Evolutionary conservation across 176 grass and related monocot genomes (phyloP), one percentile per base, ranked within the genome.

Genomic region (Zoysia japonica): DNA sequence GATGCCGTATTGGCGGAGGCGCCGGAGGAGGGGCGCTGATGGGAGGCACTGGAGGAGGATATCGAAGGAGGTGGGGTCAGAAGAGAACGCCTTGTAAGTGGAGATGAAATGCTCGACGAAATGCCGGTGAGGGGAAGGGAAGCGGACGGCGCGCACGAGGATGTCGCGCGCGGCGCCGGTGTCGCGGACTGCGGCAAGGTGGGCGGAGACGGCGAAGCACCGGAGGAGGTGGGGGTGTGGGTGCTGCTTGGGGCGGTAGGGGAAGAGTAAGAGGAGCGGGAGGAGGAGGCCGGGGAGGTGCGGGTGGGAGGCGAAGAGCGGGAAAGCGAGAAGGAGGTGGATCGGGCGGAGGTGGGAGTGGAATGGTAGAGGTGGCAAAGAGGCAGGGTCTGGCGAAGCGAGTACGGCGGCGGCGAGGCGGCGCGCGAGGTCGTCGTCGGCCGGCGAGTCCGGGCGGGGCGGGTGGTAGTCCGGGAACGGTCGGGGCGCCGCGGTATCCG

Each of bases 21-120:
- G 91, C 71, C 65, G 82, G 78, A 92, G 87, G 37, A 97, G 81
- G 41, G 85, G 36, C 6, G 61, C 78, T 12, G 85, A 87, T 65
- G 91, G 85, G 53, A 92, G 68, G 42, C 89, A 90, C 44, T 69
- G 51, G 51, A 97, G 87, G 69, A 97, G 91, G 47, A 94, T 74
- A 67, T 94, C 91, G 86, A 94, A 94, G 40, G 93, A 87, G 57
- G 70, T 78, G 39, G 94, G 94, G 53, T 88, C 61, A 12, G 89
- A 92, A n/a, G 89, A 97, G 87, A 93, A 97, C 43, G 89, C 47
- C 80, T 92, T 97, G 74, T 97, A 97, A 6, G 91, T 90, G 85
- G 61, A 87, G 70, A 97, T 85, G 65, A 94, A 90, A 16, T 87
- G 83, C 51, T 92, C 82, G 65, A 94, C 65, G 68, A 94, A 97